phyloP scores from a whole-genome alignment of 306 rosid species.

The Sicyos edulis region DNA sequence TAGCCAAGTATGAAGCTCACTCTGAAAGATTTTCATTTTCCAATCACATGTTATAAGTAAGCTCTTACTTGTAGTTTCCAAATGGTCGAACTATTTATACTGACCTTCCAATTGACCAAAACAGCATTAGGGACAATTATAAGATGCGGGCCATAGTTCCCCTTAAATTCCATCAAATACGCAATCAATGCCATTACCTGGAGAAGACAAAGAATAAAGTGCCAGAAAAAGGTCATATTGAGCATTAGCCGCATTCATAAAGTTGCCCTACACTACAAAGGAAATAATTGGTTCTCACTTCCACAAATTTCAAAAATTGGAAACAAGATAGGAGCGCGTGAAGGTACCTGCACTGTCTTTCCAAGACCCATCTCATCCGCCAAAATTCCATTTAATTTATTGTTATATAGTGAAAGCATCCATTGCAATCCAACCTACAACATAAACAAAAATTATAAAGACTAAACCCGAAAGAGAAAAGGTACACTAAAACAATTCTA shows the following conservation, averaged over 20 bases:
- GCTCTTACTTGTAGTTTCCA: neutral
- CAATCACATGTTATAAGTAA: conserved; percentile 18
- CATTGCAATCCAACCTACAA: conserved; percentile 94
- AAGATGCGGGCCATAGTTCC: conserved; percentile 98
- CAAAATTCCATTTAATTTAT: conserved; percentile 91
- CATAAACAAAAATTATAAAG: conserved; percentile 20
- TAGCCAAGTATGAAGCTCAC: conserved; percentile 83
- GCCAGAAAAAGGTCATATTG: conserved; percentile 1
- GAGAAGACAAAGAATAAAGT: conserved; percentile 19
- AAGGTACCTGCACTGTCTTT: conserved; percentile 88
- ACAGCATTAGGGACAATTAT: conserved; percentile 98
- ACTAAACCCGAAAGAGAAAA: neutral
- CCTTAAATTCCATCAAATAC: conserved; percentile 95
- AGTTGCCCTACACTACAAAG: neutral
- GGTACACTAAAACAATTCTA: conserved; percentile 18
- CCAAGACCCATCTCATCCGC: conserved; percentile 99
- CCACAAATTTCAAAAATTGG: neutral
- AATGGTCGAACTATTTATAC: conserved; percentile 15
- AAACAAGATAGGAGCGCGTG: neutral
- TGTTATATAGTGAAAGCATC: conserved; percentile 98
- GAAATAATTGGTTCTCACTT: conserved; percentile 4
- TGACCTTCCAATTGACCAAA: conserved; percentile 97
- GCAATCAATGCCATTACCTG: conserved; percentile 99
- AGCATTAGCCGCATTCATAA: neutral
- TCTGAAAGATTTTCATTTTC: conserved; percentile 47